Evolutionary conservation across 2,329 filamentous ascomycete species (phyloP), one percentile per base, ranked within the genome.

Genomic region (Stachybotrys echinatus): DNA sequence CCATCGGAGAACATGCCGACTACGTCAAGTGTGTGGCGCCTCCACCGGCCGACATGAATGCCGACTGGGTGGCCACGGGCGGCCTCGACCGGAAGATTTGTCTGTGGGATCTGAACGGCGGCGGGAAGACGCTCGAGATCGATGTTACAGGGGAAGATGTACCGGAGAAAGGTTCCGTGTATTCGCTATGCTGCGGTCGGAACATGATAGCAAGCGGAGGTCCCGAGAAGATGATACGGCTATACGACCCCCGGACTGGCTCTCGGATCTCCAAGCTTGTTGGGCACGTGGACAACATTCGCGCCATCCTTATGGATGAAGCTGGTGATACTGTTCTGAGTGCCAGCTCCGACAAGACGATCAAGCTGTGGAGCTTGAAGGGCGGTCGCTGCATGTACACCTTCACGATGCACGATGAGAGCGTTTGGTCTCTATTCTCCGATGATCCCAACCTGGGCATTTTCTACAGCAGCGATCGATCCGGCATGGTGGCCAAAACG

Each of bases 371-470:
- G 94, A 96, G 92, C 57, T 85, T 97, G 58, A 94, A 89, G 12
- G 92, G 91, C 20, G 94, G 94, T 49, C 81, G 94, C 58, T 99
- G 94, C 76, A 92, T 97, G 87, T 90, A 96, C 69, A 99, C 94
- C 1, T 80, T 99, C 59, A 96, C 92, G 49, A 99, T 99, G 94
- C 94, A 99, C 71, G 95, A 95, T 64, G 91, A 96, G 64, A 96
- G 92, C 65, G 89, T 99, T 20, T 99, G 94, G 94, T 95, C 90
- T 2, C 76, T 99, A 20, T 95, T 88, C 68, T 96, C 94, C 0
- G 85, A 92, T 48, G 84, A 95, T 59, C 91, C 92, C 1, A 80
- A 87, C 51, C 79, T 99, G 4, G 86, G 87, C 10, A 81, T 96
- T 23, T 97, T 99, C 68, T 97, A 97, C 72, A 97, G 92, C 50